These are phyloP conservation scores for Penicillium sp. DNA, from an alignment of 2,329 filamentous ascomycete genomes.

Conservation along the genomic window DNA sequence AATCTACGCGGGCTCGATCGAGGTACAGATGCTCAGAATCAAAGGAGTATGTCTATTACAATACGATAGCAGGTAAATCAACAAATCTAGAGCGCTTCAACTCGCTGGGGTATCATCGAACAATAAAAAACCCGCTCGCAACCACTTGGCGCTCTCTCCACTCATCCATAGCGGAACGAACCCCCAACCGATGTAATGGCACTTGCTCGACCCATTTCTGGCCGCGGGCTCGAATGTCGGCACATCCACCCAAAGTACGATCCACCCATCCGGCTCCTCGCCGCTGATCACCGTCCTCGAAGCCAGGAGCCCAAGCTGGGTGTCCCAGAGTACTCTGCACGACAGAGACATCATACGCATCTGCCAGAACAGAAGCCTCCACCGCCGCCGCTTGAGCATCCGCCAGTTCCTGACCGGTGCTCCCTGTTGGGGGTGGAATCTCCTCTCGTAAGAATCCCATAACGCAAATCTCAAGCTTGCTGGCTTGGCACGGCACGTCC, in stretches of 20 bases:
- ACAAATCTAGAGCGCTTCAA: no score
- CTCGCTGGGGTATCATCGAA: conserved; percentile 15
- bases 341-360: conserved; percentile 37
- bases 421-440: conserved; percentile 16
- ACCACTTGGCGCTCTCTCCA: conserved; percentile 44
- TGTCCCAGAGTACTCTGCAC: conserved; percentile 36
- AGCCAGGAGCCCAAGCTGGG: conserved; percentile 37
- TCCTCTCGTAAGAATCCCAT: conserved; percentile 55
- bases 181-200: conserved; percentile 54
- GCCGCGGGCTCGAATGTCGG: conserved; percentile 46
- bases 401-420: conserved; percentile 23
- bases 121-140: conserved; percentile 38
- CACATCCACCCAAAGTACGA: conserved; percentile 44
- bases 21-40: no score
- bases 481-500: conserved; percentile 16
- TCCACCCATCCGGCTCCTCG: conserved; percentile 38
- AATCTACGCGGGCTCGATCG: no score
- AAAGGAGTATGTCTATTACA: neutral
- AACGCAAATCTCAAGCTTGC: conserved; percentile 50
- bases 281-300: conserved; percentile 12
- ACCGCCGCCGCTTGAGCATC: conserved; percentile 32
- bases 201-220: conserved; percentile 54
- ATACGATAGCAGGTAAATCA: neutral
- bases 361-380: conserved; percentile 35
- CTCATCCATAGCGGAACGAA: conserved; percentile 45